These are phyloP conservation scores for Breviolum minutum DNA, from an alignment of 73 alveolate genomes.

Conservation along the genomic window DNA sequence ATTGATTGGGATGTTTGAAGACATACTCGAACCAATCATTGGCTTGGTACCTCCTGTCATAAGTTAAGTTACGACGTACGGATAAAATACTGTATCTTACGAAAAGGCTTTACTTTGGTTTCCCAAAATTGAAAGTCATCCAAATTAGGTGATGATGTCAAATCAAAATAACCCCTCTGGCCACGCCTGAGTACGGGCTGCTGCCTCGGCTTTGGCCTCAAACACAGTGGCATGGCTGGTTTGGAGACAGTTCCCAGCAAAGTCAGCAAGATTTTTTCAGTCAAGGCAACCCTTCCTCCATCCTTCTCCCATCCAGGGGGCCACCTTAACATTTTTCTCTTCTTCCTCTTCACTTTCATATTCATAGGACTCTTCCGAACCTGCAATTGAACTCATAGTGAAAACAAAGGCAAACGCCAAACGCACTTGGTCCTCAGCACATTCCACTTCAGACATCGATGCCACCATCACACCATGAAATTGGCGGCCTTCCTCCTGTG, in stretches of 20 bases:
- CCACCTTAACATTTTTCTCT: neutral
- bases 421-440: neutral
- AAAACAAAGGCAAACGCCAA: neutral
- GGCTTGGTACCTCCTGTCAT: too few relatives aligned
- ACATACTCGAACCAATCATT: too few relatives aligned
- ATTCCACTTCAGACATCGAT: neutral
- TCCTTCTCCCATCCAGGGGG: neutral
- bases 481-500: too few relatives aligned
- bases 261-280: neutral
- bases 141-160: neutral
- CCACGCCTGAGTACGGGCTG: neutral
- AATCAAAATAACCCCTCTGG: neutral
- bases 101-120: neutral
- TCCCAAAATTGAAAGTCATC: neutral
- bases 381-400: neutral
- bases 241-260: too few relatives aligned
- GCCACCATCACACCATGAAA: neutral
- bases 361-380: conserved; percentile 51
- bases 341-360: conserved; percentile 42
- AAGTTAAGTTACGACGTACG: too few relatives aligned
- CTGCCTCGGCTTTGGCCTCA: neutral
- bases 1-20: too few relatives aligned
- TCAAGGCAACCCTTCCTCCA: neutral
- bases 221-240: neutral
- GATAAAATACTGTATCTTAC: neutral